Evolutionary conservation across 805 yeast genomes (phyloP).

Genomic region (Yarrowia sp.): DNA sequence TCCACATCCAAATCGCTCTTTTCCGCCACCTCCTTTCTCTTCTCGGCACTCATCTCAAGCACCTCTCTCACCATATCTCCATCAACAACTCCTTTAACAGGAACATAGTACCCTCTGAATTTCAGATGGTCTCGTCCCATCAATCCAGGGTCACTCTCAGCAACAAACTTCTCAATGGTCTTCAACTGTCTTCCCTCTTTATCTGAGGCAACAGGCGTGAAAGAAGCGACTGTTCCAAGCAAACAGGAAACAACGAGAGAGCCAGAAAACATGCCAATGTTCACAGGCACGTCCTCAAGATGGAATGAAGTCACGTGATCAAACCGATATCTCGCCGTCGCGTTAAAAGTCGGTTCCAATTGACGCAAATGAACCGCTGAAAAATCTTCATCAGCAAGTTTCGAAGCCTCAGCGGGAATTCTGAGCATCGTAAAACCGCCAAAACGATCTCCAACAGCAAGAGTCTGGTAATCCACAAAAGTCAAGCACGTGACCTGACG

Average conservation of each 20-base stretch:
- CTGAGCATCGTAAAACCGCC: slow-evolving; percentile 76
- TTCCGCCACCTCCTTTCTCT: neutral
- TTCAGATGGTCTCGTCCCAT: slow-evolving; percentile 65
- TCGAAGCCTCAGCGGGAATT: slow-evolving; percentile 50
- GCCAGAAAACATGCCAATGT: slow-evolving; percentile 49
- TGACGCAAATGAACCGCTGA: slow-evolving; percentile 42
- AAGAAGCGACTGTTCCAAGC: slow-evolving; percentile 75
- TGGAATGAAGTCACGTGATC: slow-evolving; percentile 55
- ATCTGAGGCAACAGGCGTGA: slow-evolving; percentile 63
- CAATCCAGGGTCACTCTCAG: slow-evolving; percentile 38
- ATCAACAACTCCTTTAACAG: slow-evolving; percentile 72
- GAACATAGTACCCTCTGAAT: slow-evolving; percentile 79
- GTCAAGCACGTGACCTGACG: slow-evolving; percentile 63
- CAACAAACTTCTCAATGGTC: slow-evolving; percentile 49
- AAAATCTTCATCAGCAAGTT: slow-evolving; percentile 51
- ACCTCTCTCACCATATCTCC: slow-evolving; percentile 55
- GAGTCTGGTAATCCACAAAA: slow-evolving; percentile 70
- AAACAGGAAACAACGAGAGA: slow-evolving; percentile 62
- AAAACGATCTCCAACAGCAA: slow-evolving; percentile 81
- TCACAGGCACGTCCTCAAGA: slow-evolving; percentile 67
- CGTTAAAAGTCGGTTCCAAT: neutral
- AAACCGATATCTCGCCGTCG: slow-evolving; percentile 42
- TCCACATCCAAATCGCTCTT: neutral
- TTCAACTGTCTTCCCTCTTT: slow-evolving; percentile 61
- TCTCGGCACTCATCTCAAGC: neutral